Percentiles rank a stretch among this genome's conserved stretches.
Evolutionary conservation across 106 monocot genomes (phyloP).

Genomic region (Dioscorea dumetorum): DNA sequence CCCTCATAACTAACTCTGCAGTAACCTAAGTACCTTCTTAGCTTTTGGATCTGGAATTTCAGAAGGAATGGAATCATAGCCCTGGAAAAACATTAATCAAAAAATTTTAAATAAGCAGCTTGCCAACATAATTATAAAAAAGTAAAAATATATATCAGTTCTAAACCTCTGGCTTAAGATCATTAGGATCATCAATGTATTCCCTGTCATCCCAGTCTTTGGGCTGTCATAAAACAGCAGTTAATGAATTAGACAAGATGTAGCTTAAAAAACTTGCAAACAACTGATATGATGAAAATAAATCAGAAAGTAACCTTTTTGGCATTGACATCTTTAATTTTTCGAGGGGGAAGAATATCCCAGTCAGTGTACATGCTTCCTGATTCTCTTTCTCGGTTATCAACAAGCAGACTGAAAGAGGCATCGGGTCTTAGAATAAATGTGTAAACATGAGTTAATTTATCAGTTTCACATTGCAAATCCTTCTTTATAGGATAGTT

Average conservation of each 20-base stretch:
- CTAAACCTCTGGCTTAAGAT: constrained; percentile 77
- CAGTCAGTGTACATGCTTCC: constrained; percentile 97
- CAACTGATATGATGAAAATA: no score
- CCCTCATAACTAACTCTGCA: no score
- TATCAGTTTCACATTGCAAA: constrained; percentile 89
- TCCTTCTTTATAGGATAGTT: constrained; percentile 96
- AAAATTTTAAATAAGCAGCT: background rate
- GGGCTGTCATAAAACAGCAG: constrained; percentile 44
- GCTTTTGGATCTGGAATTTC: constrained; percentile 64
- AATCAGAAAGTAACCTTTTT: constrained; percentile 54
- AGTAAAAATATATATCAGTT: background rate
- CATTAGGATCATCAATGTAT: constrained; percentile 86
- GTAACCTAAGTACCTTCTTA: background rate
- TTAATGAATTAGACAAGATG: no score
- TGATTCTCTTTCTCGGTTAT: constrained; percentile 97
- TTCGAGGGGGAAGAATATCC: constrained; percentile 95
- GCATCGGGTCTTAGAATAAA: constrained; percentile 95
- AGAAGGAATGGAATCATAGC: constrained; percentile 82
- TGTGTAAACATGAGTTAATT: constrained; percentile 89
- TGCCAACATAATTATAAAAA: background rate
- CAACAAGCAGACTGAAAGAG: constrained; percentile 77
- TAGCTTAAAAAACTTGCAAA: no score
- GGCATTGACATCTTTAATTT: constrained; percentile 78
- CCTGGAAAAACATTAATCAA: constrained; percentile 38
- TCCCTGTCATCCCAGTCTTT: constrained; percentile 90